These are phyloP conservation scores for Fusarium irregulare DNA, from an alignment of 2,329 filamentous ascomycete genomes.

Conservation along the genomic window DNA sequence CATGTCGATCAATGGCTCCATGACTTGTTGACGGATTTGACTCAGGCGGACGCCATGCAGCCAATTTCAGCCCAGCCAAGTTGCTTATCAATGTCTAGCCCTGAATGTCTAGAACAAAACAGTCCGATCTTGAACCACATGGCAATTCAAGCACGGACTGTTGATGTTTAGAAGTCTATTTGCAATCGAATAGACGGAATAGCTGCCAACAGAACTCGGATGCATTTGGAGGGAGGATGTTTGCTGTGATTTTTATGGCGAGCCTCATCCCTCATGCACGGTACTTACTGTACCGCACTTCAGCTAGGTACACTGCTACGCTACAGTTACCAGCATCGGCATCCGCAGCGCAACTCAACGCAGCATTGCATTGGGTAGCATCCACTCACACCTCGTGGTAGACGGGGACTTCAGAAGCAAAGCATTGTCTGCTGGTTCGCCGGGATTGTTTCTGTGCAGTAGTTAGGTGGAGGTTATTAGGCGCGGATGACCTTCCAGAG, in stretches of 20 bases:
- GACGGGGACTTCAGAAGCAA: constrained; percentile 10
- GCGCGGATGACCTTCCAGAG: constrained; percentile 8
- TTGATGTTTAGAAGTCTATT: constrained; percentile 1
- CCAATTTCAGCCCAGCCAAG: constrained; percentile 13
- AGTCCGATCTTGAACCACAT: constrained; percentile 2
- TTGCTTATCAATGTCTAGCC: constrained; percentile 1
- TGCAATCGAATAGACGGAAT: background rate
- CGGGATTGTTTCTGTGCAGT: constrained; percentile 16
- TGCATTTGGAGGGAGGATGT: background rate
- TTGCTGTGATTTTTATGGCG: background rate
- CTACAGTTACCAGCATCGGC: constrained; percentile 6
- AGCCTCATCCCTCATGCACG: background rate
- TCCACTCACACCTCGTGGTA: constrained; percentile 29
- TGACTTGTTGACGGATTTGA: constrained; percentile 4
- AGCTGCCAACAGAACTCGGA: background rate
- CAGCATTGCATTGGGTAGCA: background rate
- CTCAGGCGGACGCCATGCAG: constrained; percentile 3
- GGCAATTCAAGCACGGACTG: constrained; percentile 2
- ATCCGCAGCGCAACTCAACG: background rate
- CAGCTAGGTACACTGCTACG: background rate
- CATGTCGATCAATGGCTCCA: constrained; percentile 15
- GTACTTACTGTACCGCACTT: background rate
- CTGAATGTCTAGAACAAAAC: background rate
- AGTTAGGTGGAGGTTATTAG: background rate
- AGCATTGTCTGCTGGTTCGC: constrained; percentile 15